Evolutionary conservation across 129 eudicot genomes (phyloP), one percentile per base, ranked within the genome.

Genomic region (Flaveria linearis): DNA sequence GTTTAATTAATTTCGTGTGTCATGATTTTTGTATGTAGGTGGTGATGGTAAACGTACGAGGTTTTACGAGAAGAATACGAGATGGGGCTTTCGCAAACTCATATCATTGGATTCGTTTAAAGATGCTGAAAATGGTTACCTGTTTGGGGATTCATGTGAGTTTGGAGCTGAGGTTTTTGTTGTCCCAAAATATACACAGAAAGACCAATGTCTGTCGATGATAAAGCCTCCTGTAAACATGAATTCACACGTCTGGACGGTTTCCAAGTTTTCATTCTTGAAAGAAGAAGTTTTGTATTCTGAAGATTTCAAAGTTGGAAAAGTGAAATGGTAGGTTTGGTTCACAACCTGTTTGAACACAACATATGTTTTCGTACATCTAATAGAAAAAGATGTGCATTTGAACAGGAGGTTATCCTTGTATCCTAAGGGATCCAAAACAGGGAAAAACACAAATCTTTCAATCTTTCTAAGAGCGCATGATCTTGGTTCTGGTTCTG

Each of bases 161-260:
- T 81, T 81, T 46, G 85, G 85, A 70, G 85, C 85, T 2, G 81
- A 81, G 81, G 81, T 81, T 33, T 81, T 75, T 62, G 85, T 82
- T 42, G 74, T 76, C 69, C 84, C 80, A 18, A 82, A 82, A 62
- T 76, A 70, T n/a, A 49, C 77, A 22, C 81, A 76, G 53, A 82
- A 71, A 51, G 81, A 76, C 71, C 69, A 82, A 3, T 76, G 69
- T 62, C 42, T 82, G 30, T 82, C 85, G 18, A 76, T 82, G 74
- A 58, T 76, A 45, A 82, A 82, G 78, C 73, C 73, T 18, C 82
- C 82, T 2, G 13, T 45, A 25, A 70, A 62, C 7, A 43, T 71
- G 61, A 80, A 80, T 57, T 62, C 55, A 11, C 73, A 82, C 36
- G 2, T 33, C 43, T 76, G 85, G 85, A 76, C 70, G 7, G 43